phyloP scores from a whole-genome alignment of 805 yeast species.

The Myxozyma vanderwaltii region DNA sequence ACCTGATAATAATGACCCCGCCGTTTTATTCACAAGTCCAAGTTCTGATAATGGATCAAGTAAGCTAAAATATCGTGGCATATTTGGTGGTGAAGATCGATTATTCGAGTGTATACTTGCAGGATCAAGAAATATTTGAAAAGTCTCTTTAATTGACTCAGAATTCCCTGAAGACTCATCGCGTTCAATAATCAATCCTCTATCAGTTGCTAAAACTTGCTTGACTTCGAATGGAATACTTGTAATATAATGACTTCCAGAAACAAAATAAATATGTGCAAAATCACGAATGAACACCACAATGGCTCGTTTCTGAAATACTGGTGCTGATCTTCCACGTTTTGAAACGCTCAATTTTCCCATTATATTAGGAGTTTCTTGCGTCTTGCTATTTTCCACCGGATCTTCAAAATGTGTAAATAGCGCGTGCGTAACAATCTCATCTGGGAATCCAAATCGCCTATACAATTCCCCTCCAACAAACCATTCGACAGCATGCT shows the following conservation, averaged over 20 bases:
- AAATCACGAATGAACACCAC: constrained; percentile 63
- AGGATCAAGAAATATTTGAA: not conserved
- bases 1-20: constrained; percentile 33
- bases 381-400: not conserved
- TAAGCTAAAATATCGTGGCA: constrained; percentile 59
- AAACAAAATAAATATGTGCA: constrained; percentile 61
- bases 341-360: not conserved
- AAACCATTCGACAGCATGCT: constrained; percentile 51
- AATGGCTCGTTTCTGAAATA: constrained; percentile 44
- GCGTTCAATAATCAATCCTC: constrained; percentile 68
- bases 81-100: not conserved
- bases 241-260: constrained; percentile 61
- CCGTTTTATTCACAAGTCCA: constrained; percentile 55
- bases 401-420: constrained; percentile 54
- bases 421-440: constrained; percentile 57
- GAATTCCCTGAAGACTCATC: constrained; percentile 37
- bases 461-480: constrained; percentile 54
- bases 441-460: constrained; percentile 53
- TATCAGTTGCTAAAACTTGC: constrained; percentile 63
- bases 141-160: not conserved
- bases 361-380: not conserved
- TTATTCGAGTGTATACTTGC: not conserved
- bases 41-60: constrained; percentile 75
- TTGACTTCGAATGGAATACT: constrained; percentile 70
- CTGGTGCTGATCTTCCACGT: not conserved